phyloP scores from a whole-genome alignment of 305 asterid genomes.

The Fraxinus sp. region DNA sequence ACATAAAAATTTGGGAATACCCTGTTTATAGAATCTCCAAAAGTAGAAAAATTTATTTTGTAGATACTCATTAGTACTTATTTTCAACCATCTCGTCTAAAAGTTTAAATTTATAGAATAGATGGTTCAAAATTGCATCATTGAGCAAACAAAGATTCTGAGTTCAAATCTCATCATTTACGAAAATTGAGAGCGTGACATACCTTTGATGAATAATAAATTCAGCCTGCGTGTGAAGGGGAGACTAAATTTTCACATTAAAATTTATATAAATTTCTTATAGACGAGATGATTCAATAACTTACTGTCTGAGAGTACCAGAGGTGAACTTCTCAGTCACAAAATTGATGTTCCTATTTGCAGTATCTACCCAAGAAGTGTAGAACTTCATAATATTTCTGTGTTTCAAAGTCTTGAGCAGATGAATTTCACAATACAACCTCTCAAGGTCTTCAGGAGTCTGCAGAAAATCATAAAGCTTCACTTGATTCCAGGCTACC shows the following conservation, averaged over 20 bases:
- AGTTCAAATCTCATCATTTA: not conserved
- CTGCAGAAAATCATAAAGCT: conserved; percentile 70
- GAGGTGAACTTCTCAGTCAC: conserved; percentile 97
- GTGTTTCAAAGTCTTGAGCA: conserved; percentile 82
- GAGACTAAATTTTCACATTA: too few species aligned
- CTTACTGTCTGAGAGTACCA: conserved; percentile 97
- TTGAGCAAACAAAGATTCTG: not conserved
- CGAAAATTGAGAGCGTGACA: not conserved
- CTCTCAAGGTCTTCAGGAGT: conserved; percentile 93
- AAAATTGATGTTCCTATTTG: conserved; percentile 88
- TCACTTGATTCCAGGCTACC: conserved; percentile 97
- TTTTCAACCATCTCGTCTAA: not conserved
- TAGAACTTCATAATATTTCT: conserved; percentile 83
- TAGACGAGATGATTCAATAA: not conserved
- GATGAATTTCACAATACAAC: conserved; percentile 82
- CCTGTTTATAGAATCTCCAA: not conserved
- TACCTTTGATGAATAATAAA: not conserved
- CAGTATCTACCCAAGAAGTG: conserved; percentile 87
- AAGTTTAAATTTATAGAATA: not conserved
- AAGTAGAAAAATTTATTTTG: not conserved
- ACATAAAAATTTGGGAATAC: not conserved
- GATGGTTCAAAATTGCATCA: not conserved
- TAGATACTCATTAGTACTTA: not conserved
- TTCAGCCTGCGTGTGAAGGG: not conserved
- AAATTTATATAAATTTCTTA: not conserved